Conservation (phyloP, 2,329 filamentous ascomycete species). For the Aspergillus fijiensis region DNA sequence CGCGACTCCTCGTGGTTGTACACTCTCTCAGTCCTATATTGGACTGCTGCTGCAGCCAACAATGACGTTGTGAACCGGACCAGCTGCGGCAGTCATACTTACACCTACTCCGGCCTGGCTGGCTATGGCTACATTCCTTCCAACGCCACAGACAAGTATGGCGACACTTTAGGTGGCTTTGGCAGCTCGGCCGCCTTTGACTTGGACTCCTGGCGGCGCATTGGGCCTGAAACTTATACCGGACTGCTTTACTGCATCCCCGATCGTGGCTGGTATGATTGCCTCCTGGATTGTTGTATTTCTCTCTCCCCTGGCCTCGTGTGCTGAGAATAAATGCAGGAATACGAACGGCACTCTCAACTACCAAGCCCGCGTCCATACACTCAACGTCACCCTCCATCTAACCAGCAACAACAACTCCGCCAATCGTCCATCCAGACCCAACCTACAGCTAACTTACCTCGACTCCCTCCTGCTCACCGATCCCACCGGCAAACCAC, state of each 20-base stretch:
- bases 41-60: conserved; percentile 17
- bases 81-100: conserved; percentile 60
- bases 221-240: conserved; percentile 53
- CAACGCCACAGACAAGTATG: conserved; percentile 63
- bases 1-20: too few species aligned
- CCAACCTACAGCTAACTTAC: conserved; percentile 64
- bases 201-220: conserved; percentile 58
- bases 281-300: conserved; percentile 3
- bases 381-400: conserved; percentile 61
- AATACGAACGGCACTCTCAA: conserved; percentile 17
- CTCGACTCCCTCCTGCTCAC: conserved; percentile 64
- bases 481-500: conserved; percentile 61
- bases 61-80: conserved; percentile 46
- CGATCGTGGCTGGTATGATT: conserved; percentile 62
- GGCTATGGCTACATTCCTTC: conserved; percentile 64
- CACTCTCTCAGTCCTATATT: conserved; percentile 16
- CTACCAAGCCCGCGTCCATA: conserved; percentile 67
- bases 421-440: conserved; percentile 51
- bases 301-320: not conserved
- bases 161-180: conserved; percentile 67
- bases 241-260: conserved; percentile 65
- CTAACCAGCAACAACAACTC: conserved; percentile 52
- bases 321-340: conserved; percentile 4
- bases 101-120: conserved; percentile 65
- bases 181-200: conserved; percentile 67